phyloP scores from a whole-genome alignment of 495 filamentous ascomycete genomes.

The Xylaria sp. region DNA sequence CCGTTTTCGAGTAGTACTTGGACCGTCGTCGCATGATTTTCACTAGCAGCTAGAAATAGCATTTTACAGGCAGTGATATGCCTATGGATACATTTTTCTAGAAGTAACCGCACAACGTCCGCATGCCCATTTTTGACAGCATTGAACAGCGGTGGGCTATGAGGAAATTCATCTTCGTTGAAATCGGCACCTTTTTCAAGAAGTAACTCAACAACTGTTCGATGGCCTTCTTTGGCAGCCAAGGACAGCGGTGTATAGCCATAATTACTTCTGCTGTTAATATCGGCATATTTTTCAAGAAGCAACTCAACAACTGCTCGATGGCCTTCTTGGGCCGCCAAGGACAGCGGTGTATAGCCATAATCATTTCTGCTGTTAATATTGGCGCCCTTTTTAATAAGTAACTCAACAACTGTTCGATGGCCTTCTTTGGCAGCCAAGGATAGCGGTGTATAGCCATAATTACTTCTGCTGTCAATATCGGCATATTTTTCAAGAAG shows the following conservation, averaged over 20 bases:
- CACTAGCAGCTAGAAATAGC: not conserved
- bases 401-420: not conserved
- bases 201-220: too few species aligned
- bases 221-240: too few species aligned
- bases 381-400: not conserved
- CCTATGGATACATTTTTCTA: not conserved
- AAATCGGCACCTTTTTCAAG: too few species aligned
- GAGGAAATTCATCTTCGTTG: too few species aligned
- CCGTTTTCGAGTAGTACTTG: not conserved
- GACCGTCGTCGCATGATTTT: not conserved
- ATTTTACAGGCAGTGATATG: not conserved
- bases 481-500: not conserved
- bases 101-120: not conserved
- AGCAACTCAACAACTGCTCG: not conserved
- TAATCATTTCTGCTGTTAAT: too few species aligned
- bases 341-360: not conserved
- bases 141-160: too few species aligned
- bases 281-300: not conserved
- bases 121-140: not conserved
- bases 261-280: not conserved
- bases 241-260: not conserved
- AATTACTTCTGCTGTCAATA: not conserved
- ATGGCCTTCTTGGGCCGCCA: not conserved
- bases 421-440: not conserved
- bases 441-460: not conserved